A percentile compares a stretch with the other conserved stretches of the same genome.
These are phyloP conservation scores for Zasmidium angulare DNA, from an alignment of 2,329 filamentous ascomycete genomes.

Conservation along the genomic window DNA sequence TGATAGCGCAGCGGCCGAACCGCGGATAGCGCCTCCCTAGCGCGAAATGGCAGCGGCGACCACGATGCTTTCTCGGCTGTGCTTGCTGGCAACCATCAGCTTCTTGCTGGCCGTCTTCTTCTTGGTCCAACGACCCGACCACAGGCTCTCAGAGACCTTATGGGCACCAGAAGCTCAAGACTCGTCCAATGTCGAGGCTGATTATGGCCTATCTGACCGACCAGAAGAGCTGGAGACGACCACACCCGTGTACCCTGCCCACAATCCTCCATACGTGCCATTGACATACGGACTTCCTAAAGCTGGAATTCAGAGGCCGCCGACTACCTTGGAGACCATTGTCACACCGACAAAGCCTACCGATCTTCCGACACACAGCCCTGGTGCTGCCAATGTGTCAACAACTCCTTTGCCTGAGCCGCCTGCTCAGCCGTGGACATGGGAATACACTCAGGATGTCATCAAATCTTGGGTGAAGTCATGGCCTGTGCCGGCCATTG, in stretches of 20 bases:
- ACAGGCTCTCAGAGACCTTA: conserved; percentile 7
- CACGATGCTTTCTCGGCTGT: conserved; percentile 39
- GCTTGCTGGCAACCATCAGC: conserved; percentile 36
- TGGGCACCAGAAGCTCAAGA: background rate
- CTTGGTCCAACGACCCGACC: conserved; percentile 22
- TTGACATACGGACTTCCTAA: background rate
- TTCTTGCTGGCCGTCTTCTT: conserved; percentile 32
- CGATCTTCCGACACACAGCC: background rate
- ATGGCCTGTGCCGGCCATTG: conserved; percentile 40
- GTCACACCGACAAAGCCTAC: background rate
- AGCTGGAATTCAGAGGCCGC: background rate
- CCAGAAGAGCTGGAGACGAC: background rate
- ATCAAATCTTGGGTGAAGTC: conserved; percentile 42
- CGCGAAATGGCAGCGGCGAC: conserved; percentile 3
- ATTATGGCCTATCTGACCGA: conserved; percentile 23
- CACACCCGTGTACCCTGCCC: background rate
- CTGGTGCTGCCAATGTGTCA: background rate
- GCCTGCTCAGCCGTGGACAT: conserved; percentile 3
- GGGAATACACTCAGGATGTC: conserved; percentile 28
- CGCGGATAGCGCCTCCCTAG: background rate
- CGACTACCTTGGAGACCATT: background rate
- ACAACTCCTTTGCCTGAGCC: background rate
- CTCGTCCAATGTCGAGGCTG: background rate
- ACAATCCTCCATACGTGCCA: background rate
- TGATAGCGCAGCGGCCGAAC: background rate